Conservation (phyloP, 2,329 filamentous ascomycete genomes). For the Ophiostoma ulmi region DNA sequence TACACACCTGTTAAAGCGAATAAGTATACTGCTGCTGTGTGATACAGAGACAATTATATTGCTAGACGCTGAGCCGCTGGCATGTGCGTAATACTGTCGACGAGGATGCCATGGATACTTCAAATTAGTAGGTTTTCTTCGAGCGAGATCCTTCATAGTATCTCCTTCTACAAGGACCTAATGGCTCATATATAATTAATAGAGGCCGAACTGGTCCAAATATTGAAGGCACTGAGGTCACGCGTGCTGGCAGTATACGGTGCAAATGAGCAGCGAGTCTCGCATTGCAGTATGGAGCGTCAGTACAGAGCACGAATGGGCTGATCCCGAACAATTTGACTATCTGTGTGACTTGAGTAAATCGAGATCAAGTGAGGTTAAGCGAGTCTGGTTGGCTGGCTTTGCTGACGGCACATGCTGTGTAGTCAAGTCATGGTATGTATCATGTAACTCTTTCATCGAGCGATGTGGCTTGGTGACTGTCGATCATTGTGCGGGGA, state of each 20-base stretch:
- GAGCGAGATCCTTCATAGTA: background rate
- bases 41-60: too few relatives aligned
- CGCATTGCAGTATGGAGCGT: background rate
- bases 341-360: background rate
- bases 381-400: background rate
- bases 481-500: slow-evolving; percentile 14
- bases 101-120: too few relatives aligned
- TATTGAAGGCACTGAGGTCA: background rate
- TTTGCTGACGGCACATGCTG: background rate
- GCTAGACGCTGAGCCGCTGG: too few relatives aligned
- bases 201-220: background rate
- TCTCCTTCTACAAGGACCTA: background rate
- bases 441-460: background rate
- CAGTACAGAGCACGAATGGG: background rate
- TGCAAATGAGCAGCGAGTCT: too few relatives aligned
- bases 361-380: background rate
- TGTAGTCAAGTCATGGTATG: background rate
- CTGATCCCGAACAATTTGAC: background rate
- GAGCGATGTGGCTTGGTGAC: slow-evolving; percentile 11
- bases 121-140: too few relatives aligned
- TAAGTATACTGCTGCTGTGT: too few relatives aligned
- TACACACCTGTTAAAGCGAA: too few relatives aligned
- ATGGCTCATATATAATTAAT: background rate
- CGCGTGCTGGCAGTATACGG: background rate
- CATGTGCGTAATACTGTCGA: too few relatives aligned